Conservation (phyloP, 495 filamentous ascomycete genomes). For the Neurospora sp. region DNA sequence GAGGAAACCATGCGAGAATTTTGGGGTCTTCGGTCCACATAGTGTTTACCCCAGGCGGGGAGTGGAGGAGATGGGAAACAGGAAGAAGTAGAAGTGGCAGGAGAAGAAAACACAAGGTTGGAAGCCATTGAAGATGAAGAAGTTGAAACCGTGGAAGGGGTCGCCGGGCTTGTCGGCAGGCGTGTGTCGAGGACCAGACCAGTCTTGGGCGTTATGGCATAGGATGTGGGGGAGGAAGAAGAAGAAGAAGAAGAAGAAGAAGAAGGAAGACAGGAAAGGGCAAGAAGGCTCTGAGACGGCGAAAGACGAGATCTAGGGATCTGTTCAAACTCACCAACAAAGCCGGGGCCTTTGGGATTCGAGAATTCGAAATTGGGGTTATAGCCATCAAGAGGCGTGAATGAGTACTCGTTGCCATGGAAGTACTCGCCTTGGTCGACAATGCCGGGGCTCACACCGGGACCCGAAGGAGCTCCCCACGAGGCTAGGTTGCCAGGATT, state of each 20-base stretch:
- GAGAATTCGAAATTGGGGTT: slow-evolving; percentile 50
- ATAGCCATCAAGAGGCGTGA: slow-evolving; percentile 38
- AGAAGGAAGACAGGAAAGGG: slow-evolving; percentile 21
- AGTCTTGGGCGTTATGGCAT: slow-evolving; percentile 14
- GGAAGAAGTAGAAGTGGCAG: slow-evolving; percentile 36
- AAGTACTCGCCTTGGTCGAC: slow-evolving; percentile 51
- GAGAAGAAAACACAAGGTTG: slow-evolving; percentile 39
- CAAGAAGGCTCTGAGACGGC: slow-evolving; percentile 1
- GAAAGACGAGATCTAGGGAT: slow-evolving; percentile 21
- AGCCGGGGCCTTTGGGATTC: slow-evolving; percentile 37
- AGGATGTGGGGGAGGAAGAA: slow-evolving; percentile 16
- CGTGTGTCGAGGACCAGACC: slow-evolving; percentile 22
- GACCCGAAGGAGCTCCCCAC: slow-evolving; percentile 46
- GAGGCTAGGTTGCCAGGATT: slow-evolving; percentile 47
- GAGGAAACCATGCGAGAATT: slow-evolving; percentile 20
- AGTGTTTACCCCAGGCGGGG: slow-evolving; percentile 22
- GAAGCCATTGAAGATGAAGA: slow-evolving; percentile 13
- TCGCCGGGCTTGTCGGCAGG: slow-evolving; percentile 21
- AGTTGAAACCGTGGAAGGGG: slow-evolving; percentile 19
- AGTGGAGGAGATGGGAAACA: slow-evolving; percentile 29
- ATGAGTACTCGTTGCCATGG: slow-evolving; percentile 47
- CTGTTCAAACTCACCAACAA: slow-evolving; percentile 68
- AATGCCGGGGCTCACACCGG: slow-evolving; percentile 58
- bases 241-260: slow-evolving; percentile 17
- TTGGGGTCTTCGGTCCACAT: slow-evolving; percentile 14